Conservation (phyloP, 1,139 yeast species). For the Sugiyamaella japonica region DNA sequence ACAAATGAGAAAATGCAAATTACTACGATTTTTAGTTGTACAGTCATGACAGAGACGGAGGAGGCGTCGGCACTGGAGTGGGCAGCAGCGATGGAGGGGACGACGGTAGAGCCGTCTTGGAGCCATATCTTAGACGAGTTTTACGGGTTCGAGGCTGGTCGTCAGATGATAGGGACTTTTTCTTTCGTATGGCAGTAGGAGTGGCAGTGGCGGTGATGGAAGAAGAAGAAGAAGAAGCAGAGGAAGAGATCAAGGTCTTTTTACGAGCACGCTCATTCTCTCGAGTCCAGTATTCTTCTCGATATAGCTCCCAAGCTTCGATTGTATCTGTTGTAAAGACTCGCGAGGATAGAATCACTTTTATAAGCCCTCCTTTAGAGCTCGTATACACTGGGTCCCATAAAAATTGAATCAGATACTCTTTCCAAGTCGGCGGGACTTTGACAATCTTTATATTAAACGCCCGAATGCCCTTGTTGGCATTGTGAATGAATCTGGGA, state of each 20-base stretch:
- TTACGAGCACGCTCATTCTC: slow-evolving; percentile 66
- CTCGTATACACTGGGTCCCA: slow-evolving; percentile 34
- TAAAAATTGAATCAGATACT: slow-evolving; percentile 34
- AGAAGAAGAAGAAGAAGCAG: neutral
- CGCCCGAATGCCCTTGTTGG: slow-evolving; percentile 86
- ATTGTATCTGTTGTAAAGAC: slow-evolving; percentile 79
- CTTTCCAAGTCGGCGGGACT: slow-evolving; percentile 60
- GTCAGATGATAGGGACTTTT: neutral
- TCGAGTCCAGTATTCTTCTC: slow-evolving; percentile 90
- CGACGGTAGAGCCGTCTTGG: slow-evolving; percentile 6
- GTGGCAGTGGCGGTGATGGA: neutral
- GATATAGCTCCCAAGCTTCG: slow-evolving; percentile 92
- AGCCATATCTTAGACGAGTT: neutral
- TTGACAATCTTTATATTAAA: slow-evolving; percentile 76
- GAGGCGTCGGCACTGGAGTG: neutral
- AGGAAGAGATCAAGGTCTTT: neutral
- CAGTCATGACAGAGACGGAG: neutral
- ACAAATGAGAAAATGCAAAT: neutral
- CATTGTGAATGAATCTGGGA: slow-evolving; percentile 68
- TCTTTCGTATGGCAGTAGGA: neutral
- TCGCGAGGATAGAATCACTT: slow-evolving; percentile 75
- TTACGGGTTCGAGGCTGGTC: neutral
- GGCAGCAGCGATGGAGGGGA: neutral
- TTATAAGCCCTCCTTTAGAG: slow-evolving; percentile 45
- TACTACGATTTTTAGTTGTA: slow-evolving; percentile 1